Conservation (phyloP, 768 basidiomycete species). For the Boletus tomentosulus region DNA sequence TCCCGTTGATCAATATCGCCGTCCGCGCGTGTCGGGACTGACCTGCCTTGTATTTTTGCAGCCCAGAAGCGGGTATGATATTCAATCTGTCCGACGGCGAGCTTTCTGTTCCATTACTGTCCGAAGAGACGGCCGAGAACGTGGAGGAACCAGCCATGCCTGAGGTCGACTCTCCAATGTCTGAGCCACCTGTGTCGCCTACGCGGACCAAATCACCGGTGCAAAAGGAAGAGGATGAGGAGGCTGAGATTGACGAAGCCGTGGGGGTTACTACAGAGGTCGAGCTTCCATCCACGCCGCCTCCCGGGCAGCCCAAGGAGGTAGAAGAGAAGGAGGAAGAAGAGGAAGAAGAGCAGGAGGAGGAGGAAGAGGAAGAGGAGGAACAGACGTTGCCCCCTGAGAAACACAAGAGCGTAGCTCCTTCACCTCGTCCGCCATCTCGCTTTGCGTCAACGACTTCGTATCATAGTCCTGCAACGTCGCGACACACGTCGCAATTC, state of each 20-base stretch:
- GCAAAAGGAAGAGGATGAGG: conserved; percentile 24
- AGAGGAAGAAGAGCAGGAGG: conserved; percentile 11
- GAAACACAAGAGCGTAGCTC: not conserved
- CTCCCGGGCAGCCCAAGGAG: conserved; percentile 8
- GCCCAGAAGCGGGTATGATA: conserved; percentile 41
- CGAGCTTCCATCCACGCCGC: conserved; percentile 16
- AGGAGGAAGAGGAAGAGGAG: conserved; percentile 12
- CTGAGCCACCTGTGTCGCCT: conserved; percentile 31
- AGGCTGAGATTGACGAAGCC: conserved; percentile 18
- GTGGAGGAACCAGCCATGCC: conserved; percentile 10
- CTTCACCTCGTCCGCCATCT: conserved; percentile 19
- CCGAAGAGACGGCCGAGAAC: conserved; percentile 9
- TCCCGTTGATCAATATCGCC: not conserved
- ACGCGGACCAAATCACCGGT: conserved; percentile 19
- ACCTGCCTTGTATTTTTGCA: conserved; percentile 17
- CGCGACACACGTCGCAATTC: conserved; percentile 16
- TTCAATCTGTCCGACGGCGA: conserved; percentile 34
- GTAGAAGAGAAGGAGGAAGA: conserved; percentile 18
- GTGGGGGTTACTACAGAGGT: conserved; percentile 9
- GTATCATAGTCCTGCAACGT: conserved; percentile 14
- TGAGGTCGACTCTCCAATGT: conserved; percentile 31
- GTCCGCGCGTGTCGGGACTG: conserved; percentile 4
- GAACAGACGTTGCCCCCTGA: conserved; percentile 4
- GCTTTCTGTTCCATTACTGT: conserved; percentile 19
- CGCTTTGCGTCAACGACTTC: conserved; percentile 7